These are phyloP conservation scores for Paecilomyces formosus DNA, from an alignment of 2,329 filamentous ascomycete species.

Conservation along the genomic window DNA sequence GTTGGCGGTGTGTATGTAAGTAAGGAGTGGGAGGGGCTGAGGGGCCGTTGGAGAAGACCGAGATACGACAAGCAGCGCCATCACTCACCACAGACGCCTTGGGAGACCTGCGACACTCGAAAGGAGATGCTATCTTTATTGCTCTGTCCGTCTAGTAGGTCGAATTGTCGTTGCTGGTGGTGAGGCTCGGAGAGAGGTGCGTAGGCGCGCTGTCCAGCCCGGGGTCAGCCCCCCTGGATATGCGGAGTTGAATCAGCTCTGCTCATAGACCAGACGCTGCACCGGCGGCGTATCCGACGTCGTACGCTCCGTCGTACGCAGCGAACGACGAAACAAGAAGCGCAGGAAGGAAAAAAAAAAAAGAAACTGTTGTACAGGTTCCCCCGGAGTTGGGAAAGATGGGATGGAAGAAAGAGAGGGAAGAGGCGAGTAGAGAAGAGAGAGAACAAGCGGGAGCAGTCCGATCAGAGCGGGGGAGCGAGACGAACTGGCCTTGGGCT, in stretches of 20 bases:
- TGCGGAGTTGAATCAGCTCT: not conserved
- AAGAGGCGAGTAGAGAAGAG: conserved; percentile 10
- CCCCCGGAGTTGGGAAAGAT: conserved; percentile 6
- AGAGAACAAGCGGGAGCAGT: conserved; percentile 8
- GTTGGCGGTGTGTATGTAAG: conserved; percentile 27
- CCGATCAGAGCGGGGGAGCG: conserved; percentile 13
- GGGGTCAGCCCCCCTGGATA: not conserved
- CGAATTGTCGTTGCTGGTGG: not conserved
- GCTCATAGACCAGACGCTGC: not conserved
- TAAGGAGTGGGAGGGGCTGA: conserved; percentile 32
- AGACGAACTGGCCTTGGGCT: conserved; percentile 9
- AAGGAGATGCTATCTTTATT: not conserved
- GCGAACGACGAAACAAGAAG: conserved; percentile 6
- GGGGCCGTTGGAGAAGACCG: conserved; percentile 11
- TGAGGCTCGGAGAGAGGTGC: not conserved
- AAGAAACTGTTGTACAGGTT: conserved; percentile 22
- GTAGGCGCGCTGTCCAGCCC: not conserved
- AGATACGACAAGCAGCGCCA: conserved; percentile 4
- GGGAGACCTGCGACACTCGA: not conserved
- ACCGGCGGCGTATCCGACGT: not conserved
- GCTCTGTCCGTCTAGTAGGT: not conserved
- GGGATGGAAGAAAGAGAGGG: conserved; percentile 11
- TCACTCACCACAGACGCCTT: not conserved
- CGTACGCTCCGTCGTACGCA: not conserved
- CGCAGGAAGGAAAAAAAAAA: conserved; percentile 17